phyloP scores from a whole-genome alignment of 106 monocot genomes.

The Phalaenopsis equestris region DNA sequence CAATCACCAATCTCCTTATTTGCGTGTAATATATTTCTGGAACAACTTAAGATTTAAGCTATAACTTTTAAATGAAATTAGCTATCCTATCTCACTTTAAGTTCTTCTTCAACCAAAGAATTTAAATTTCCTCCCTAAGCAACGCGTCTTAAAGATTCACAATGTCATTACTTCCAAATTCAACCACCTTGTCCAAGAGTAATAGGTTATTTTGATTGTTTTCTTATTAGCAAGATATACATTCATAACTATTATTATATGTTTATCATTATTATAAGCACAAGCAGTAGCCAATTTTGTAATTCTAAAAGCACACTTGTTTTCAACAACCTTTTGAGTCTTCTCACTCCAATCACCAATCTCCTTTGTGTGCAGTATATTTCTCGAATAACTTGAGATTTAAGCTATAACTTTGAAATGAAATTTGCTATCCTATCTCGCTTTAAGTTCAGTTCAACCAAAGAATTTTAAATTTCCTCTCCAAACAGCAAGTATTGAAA shows the following conservation, averaged over 20 bases:
- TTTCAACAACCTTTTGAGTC: not conserved
- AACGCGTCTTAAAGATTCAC: too few relatives aligned
- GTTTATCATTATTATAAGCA: too few relatives aligned
- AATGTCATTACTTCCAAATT: too few relatives aligned
- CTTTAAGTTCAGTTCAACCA: not conserved
- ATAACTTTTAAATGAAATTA: not conserved
- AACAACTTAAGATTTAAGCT: not conserved
- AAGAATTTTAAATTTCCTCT: not conserved
- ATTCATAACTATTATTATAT: too few relatives aligned
- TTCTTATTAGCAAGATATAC: too few relatives aligned
- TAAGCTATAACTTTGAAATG: not conserved
- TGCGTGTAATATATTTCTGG: not conserved
- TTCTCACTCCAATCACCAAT: not conserved
- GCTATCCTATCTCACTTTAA: not conserved
- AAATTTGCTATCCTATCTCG: not conserved
- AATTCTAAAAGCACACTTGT: too few relatives aligned
- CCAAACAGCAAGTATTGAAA: not conserved
- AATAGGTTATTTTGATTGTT: too few relatives aligned
- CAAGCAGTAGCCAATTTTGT: too few relatives aligned
- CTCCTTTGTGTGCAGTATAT: not conserved
- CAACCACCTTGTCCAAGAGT: too few relatives aligned
- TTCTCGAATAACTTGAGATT: not conserved
- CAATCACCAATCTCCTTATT: not conserved
- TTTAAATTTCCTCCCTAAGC: too few relatives aligned
- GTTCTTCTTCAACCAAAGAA: not conserved